Percentiles rank a stretch among this genome's conserved stretches.
Conservation (phyloP, 2,329 filamentous ascomycete species). For the Pseudogymnoascus sp. region DNA sequence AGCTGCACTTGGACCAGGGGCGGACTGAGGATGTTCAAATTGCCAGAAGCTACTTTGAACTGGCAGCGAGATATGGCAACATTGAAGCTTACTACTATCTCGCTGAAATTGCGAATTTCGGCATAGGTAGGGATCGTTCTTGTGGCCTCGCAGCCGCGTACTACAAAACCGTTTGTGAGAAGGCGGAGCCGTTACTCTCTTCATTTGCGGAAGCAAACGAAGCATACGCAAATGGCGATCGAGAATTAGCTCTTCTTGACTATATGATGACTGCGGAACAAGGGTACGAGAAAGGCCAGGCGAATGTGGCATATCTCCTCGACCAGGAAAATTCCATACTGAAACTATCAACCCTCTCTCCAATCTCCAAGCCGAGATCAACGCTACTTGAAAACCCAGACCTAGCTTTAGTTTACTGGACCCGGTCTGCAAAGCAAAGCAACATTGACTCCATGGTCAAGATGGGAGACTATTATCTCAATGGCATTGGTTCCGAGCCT, state of each 20-base stretch:
- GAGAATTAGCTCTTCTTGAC: slow-evolving; percentile 55
- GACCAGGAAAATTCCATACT: slow-evolving; percentile 53
- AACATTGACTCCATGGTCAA: slow-evolving; percentile 95
- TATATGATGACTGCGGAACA: slow-evolving; percentile 70
- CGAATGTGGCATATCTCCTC: slow-evolving; percentile 65
- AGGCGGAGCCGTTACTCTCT: slow-evolving; percentile 49
- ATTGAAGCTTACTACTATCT: slow-evolving; percentile 70
- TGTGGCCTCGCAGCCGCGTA: slow-evolving; percentile 61
- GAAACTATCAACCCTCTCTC: slow-evolving; percentile 34
- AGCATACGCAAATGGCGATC: slow-evolving; percentile 57
- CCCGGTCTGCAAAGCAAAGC: slow-evolving; percentile 81
- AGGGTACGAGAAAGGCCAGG: slow-evolving; percentile 63
- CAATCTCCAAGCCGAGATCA: slow-evolving; percentile 31
- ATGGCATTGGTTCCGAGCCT: slow-evolving; percentile 64
- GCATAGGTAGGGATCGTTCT: slow-evolving; percentile 57
- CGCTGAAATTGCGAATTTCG: slow-evolving; percentile 60
- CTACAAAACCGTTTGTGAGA: slow-evolving; percentile 56
- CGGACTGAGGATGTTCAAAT: slow-evolving; percentile 33
- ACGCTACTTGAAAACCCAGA: slow-evolving; percentile 49
- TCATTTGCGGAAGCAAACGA: slow-evolving; percentile 61
- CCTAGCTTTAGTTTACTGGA: slow-evolving; percentile 75
- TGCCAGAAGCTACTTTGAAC: slow-evolving; percentile 62
- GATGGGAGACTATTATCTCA: slow-evolving; percentile 95
- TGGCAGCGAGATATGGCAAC: slow-evolving; percentile 59
- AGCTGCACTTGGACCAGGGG: slow-evolving; percentile 64